These are phyloP conservation scores for Phytophthora europaea DNA, from an alignment of 352 stramenopile species.

Conservation along the genomic window DNA sequence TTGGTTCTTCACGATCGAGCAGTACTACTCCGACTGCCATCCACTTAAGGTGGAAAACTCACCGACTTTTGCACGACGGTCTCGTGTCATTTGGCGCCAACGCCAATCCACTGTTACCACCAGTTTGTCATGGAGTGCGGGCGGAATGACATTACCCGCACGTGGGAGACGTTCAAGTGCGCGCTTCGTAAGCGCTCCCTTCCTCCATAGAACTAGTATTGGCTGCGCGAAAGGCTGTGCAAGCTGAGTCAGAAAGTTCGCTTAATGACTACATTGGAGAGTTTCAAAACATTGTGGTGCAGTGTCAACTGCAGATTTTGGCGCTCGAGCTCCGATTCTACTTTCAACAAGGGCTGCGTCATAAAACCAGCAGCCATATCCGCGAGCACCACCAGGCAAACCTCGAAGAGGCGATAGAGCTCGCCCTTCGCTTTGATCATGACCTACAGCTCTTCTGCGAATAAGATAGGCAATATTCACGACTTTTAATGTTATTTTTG, in stretches of 20 bases:
- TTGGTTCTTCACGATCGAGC: slow-evolving; percentile 7
- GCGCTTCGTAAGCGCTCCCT: slow-evolving; percentile 2
- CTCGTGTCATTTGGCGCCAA: slow-evolving; percentile 8
- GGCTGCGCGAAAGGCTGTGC: slow-evolving; percentile 9
- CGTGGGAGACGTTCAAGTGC: slow-evolving; percentile 6
- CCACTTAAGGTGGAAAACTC: neutral
- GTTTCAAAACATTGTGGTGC: slow-evolving; percentile 3
- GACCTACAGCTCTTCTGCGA: neutral
- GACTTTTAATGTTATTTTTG: too few relatives aligned
- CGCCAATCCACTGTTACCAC: slow-evolving; percentile 17
- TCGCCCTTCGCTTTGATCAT: slow-evolving; percentile 8
- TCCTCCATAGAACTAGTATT: neutral
- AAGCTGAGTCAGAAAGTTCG: neutral
- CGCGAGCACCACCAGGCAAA: neutral
- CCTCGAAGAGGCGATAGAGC: neutral
- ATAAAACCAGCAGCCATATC: neutral
- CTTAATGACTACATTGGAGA: slow-evolving; percentile 6
- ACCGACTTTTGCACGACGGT: slow-evolving; percentile 10
- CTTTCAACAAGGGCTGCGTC: neutral
- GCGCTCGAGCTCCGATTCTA: slow-evolving; percentile 11
- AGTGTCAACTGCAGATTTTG: slow-evolving; percentile 1
- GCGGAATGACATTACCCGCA: neutral
- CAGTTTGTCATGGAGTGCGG: neutral
- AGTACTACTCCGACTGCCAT: slow-evolving; percentile 15
- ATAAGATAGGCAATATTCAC: too few relatives aligned